Conservation (phyloP, 306 rosid genomes). For the Pachyrhizus erosus region DNA sequence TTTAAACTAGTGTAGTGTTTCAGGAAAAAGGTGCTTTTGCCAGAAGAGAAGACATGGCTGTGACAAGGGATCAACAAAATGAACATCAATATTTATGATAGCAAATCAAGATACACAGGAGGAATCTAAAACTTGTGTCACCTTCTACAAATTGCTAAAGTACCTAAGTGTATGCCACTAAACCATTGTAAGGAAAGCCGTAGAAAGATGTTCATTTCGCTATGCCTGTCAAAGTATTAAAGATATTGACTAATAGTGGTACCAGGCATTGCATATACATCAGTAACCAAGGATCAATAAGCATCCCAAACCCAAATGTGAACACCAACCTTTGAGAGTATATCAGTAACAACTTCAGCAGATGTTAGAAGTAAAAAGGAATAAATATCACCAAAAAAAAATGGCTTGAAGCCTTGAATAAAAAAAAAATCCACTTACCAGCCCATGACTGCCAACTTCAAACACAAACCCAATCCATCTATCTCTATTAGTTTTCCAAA, state of each 20-base stretch:
- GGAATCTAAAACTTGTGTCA: not conserved
- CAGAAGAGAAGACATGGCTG: constrained; percentile 10
- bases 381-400: not conserved
- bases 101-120: not conserved
- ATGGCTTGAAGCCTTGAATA: not conserved
- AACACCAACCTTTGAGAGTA: not conserved
- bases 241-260: not conserved
- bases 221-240: not conserved
- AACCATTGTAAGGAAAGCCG: constrained; percentile 18
- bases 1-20: not conserved
- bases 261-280: not conserved
- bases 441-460: not conserved
- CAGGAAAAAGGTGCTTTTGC: not conserved
- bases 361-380: not conserved
- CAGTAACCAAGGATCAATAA: not conserved
- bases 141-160: constrained; percentile 14
- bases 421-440: not conserved
- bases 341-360: not conserved
- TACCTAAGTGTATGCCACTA: not conserved
- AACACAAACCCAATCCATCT: not conserved
- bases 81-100: not conserved
- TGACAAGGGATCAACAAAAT: not conserved
- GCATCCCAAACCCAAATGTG: not conserved
- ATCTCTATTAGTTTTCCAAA: not conserved
- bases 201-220: not conserved